Evolutionary conservation across 2,329 filamentous ascomycete species (phyloP), one percentile per base, ranked within the genome.

Genomic region (Pseudogymnoascus sp.): DNA sequence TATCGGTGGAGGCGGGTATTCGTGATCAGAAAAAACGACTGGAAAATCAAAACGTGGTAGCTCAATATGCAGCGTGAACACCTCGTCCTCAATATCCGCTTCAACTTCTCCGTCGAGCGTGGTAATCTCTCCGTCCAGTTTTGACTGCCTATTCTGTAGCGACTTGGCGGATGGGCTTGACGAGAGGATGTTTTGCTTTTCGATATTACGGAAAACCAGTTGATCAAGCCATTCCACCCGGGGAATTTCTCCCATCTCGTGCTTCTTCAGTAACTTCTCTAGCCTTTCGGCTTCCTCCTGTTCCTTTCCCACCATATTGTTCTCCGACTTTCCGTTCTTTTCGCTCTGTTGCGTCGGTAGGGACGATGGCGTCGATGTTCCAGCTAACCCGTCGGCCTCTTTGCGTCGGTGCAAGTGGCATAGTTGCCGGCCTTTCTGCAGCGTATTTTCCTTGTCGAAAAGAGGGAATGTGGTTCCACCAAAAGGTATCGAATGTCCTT

Each of bases 171-270:
- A 85, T 41, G 83, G 81, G 68, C 81, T 84, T 36, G 89, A 85
- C 9, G 84, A 84, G 69, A 86, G 81, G 2, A 85, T 72, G 21
- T 87, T 84, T 63, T 86, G 81, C 75, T 90, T 94, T 76, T 96
- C 93, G 64, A 96, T 87, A 60, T 89, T 89, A 41, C 93, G 87
- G 73, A 96, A 99, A 2, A 97, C 92, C 68, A 97, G 82, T 70
- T 94, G 90, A 73, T 99, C 94, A 44, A 99, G 83, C 95, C 94
- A 99, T 69, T 95, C 91, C 58, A 96, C 89, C 13, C 92, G 85
- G 0, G 91, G 87, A 27, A 99, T 93, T 73, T 99, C 94, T 15
- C 92, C 92, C 89, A 97, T 95, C 72, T 99, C 95, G 71, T 97
- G 94, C 75, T 96, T 96, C 76, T 99, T 99, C 72, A 99, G 89